Evolutionary conservation across 441 rosid species (phyloP).

Genomic region (Arabidopsis lyrata): DNA sequence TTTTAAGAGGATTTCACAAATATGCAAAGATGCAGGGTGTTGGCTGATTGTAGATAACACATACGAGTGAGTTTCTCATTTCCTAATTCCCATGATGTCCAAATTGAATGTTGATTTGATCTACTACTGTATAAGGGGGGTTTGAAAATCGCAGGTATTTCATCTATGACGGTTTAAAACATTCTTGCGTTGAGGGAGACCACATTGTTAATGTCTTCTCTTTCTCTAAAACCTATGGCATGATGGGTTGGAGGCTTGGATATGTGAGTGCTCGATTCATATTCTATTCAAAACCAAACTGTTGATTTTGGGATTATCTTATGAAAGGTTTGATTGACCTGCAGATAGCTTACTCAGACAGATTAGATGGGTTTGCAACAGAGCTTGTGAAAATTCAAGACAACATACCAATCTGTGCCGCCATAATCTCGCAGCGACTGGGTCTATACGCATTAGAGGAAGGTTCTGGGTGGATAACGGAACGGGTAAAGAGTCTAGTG

Average conservation of each 20-base stretch:
- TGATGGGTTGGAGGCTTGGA: constrained; percentile 99
- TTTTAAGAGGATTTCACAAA: constrained; percentile 91
- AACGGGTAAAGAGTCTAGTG: constrained; percentile 74
- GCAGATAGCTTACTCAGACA: constrained; percentile 95
- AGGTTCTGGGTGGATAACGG: constrained; percentile 82
- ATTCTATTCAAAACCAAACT: not conserved
- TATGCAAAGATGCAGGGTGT: constrained; percentile 85
- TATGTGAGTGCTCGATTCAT: constrained; percentile 64
- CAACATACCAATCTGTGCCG: constrained; percentile 94
- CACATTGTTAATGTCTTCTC: constrained; percentile 95
- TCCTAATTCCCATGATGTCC: constrained; percentile 11
- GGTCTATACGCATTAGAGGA: constrained; percentile 80
- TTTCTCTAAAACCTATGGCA: constrained; percentile 97
- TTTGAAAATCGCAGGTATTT: constrained; percentile 74
- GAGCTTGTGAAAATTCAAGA: constrained; percentile 94
- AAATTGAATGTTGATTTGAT: not conserved
- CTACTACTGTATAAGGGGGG: not conserved
- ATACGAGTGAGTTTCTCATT: constrained; percentile 78
- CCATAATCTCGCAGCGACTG: constrained; percentile 83
- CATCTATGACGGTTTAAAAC: constrained; percentile 92
- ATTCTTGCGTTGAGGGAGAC: constrained; percentile 87
- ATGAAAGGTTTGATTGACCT: constrained; percentile 25
- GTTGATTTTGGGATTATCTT: not conserved
- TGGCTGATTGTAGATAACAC: constrained; percentile 99
- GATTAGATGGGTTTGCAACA: constrained; percentile 68